Evolutionary conservation across 2,329 filamentous ascomycete species (phyloP).

Genomic region (Claviceps digitariae): DNA sequence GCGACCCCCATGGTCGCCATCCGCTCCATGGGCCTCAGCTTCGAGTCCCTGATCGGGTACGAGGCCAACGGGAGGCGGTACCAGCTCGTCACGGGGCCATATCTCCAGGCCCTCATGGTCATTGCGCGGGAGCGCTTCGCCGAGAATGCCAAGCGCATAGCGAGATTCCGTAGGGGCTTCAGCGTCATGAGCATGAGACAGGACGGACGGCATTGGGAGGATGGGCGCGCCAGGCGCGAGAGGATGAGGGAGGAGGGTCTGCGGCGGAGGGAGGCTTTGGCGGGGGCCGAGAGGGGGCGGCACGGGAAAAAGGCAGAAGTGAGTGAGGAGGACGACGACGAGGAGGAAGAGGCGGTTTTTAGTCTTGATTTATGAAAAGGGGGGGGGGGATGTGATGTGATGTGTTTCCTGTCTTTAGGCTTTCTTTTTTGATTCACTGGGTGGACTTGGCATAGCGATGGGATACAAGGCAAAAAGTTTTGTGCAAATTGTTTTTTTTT

Average conservation of each 20-base stretch:
- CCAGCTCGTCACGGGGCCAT: constrained; percentile 48
- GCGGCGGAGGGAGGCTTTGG: constrained; percentile 31
- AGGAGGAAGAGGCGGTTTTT: not conserved
- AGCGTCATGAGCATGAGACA: constrained; percentile 17
- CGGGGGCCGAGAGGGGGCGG: constrained; percentile 12
- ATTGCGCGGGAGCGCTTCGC: constrained; percentile 64
- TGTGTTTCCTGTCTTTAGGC: not conserved
- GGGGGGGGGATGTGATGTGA: no score
- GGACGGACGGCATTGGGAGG: constrained; percentile 39
- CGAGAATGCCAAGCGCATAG: constrained; percentile 55
- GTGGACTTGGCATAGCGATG: no score
- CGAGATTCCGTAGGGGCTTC: constrained; percentile 45
- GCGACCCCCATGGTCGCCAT: constrained; percentile 66
- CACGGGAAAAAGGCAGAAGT: constrained; percentile 1
- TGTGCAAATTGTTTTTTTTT: no score
- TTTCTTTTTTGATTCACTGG: no score
- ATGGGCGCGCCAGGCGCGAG: constrained; percentile 34
- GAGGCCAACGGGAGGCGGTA: constrained; percentile 23
- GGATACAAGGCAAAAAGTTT: no score
- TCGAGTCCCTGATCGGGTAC: constrained; percentile 69
- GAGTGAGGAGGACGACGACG: not conserved
- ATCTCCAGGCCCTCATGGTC: constrained; percentile 51
- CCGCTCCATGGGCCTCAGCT: constrained; percentile 65
- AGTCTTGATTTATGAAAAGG: not conserved
- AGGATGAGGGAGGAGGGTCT: constrained; percentile 47